phyloP scores from a whole-genome alignment of 2,329 filamentous ascomycete species.

The Venturia effusa region DNA sequence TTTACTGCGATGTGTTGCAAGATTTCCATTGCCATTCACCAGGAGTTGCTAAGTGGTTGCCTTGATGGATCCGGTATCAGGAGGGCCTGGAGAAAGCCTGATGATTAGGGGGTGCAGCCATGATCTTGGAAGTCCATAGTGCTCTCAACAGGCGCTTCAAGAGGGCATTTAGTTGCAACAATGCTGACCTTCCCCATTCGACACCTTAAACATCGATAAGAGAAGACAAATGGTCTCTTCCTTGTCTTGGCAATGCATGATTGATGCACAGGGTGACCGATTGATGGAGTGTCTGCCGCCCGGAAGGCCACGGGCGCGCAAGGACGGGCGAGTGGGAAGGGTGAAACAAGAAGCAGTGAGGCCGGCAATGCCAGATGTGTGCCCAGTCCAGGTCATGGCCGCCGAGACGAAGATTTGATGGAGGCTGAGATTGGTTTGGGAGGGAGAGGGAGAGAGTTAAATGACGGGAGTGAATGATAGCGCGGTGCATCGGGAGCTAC shows the following conservation, averaged over 20 bases:
- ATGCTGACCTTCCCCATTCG: background rate
- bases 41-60: background rate
- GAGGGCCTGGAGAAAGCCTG: background rate
- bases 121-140: no score
- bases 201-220: background rate
- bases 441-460: background rate
- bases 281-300: background rate
- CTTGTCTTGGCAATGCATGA: background rate
- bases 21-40: background rate
- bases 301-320: background rate
- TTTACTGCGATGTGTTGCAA: background rate
- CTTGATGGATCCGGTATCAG: background rate
- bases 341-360: background rate
- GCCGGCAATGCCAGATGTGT: background rate
- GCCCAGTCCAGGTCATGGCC: no score
- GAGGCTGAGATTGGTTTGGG: no score
- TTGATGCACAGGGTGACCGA: background rate
- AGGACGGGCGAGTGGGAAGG: background rate
- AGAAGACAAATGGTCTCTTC: background rate
- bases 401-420: background rate
- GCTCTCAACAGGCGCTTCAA: no score
- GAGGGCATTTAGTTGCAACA: background rate
- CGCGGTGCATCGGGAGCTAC: no score
- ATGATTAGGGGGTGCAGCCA: background rate
- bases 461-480: background rate